Evolutionary conservation across 768 basidiomycete species (phyloP), one percentile per base, ranked within the genome.

Genomic region (Boletus tomentosulus): DNA sequence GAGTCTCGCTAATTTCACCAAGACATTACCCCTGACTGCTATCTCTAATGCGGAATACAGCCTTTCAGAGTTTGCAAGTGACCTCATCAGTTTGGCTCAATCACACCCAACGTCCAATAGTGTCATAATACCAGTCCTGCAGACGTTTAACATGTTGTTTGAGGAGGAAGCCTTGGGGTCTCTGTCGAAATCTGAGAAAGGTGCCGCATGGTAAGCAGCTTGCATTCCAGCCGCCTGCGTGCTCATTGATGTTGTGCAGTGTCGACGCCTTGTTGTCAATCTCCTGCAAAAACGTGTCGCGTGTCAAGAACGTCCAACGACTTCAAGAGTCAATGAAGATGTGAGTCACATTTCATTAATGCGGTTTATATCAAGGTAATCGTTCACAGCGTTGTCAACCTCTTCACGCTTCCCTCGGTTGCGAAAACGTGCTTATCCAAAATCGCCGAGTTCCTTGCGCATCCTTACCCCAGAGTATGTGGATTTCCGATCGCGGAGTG

Each of bases 261-360:
- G 65, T 90, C 34, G 68, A 74, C 31, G 66, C 70, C 13, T 66
- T 92, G 50, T 70, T 89, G 30, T 62, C 74, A 11, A 70, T 92
- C 46, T 76, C 80, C 28, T 78, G 81, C 16, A 82, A 74, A 63
- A 86, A 87, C 65, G 76, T 89, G 10, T 71, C 75, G 15, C 81
- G 80, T 28, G 68, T 94, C 51, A 97, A 93, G 73, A 96, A 83
- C 57, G 72, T 91, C n/a, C 87, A 87, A 60, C 73, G 96, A 51
- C 84, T 97, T 24, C 77, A 80, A 11, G 83, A 86, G 54, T 84
- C 85, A 4, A 91, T 92, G 89, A 89, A 86, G 68, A 82, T 90
- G 96, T 96, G 62, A 56, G 65, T 63, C 63, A 60, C 55, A 57
- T 78, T 73, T 51, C 35, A 59, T 59, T 57, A 57, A 53, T 48